Evolutionary conservation across 441 rosid species (phyloP).

Genomic region (Capsella rubella): DNA sequence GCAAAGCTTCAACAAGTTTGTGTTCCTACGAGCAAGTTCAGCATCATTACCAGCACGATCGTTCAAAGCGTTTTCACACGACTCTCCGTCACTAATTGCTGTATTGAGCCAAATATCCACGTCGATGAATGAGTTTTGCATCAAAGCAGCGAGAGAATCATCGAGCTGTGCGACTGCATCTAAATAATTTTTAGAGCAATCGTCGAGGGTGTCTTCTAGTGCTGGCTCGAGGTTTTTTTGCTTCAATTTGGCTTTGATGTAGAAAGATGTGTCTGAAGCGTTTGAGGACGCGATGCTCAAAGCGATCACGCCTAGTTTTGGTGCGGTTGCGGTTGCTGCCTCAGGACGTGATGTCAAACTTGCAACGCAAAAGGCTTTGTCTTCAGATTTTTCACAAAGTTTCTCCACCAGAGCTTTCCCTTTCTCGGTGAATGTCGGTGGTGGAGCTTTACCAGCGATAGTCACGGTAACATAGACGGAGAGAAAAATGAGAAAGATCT

Average conservation of each 20-base stretch:
- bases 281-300: slow-evolving; percentile 44
- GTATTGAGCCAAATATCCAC: slow-evolving; percentile 47
- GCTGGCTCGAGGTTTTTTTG: slow-evolving; percentile 45
- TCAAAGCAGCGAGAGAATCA: slow-evolving; percentile 48
- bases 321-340: slow-evolving; percentile 40
- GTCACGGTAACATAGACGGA: slow-evolving; percentile 50
- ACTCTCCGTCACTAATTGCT: slow-evolving; percentile 41
- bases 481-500: slow-evolving; percentile 53
- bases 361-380: slow-evolving; percentile 42
- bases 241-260: slow-evolving; percentile 40
- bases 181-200: slow-evolving; percentile 44
- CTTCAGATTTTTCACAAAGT: slow-evolving; percentile 46
- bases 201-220: slow-evolving; percentile 46
- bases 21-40: slow-evolving; percentile 46
- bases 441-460: slow-evolving; percentile 44
- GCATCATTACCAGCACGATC: slow-evolving; percentile 44
- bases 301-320: slow-evolving; percentile 47
- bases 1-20: slow-evolving; percentile 45
- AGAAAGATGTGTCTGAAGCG: slow-evolving; percentile 46
- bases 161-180: slow-evolving; percentile 50
- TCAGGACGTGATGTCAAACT: slow-evolving; percentile 41
- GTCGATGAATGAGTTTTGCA: slow-evolving; percentile 37
- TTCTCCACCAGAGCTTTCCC: slow-evolving; percentile 41
- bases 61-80: slow-evolving; percentile 43
- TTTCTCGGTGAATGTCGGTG: slow-evolving; percentile 47